Evolutionary conservation across 192 early-diverging fungal species (phyloP).

Genomic region (Funneliformis geosporum): DNA sequence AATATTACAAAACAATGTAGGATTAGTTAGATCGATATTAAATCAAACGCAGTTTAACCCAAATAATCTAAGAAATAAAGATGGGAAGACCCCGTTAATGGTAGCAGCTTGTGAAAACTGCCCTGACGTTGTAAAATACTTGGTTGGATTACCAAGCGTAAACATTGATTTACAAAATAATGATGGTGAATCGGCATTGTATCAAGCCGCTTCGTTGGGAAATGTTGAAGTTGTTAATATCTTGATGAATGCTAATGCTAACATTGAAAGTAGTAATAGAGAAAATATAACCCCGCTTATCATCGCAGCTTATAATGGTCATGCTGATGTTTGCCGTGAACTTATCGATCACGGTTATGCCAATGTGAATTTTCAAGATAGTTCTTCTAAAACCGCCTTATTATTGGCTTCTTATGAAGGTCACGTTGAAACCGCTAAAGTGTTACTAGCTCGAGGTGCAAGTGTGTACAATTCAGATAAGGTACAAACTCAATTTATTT

Average conservation of each 20-base stretch:
- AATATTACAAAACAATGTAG: slow-evolving; percentile 42
- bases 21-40: slow-evolving; percentile 42
- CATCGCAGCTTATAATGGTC: slow-evolving; percentile 61
- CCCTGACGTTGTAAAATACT: slow-evolving; percentile 36
- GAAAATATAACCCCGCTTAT: slow-evolving; percentile 64
- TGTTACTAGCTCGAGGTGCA: slow-evolving; percentile 42
- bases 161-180: slow-evolving; percentile 42
- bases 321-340: slow-evolving; percentile 45
- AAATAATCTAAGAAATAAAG: slow-evolving; percentile 40
- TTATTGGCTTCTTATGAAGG: slow-evolving; percentile 41
- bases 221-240: slow-evolving; percentile 42
- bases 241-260: slow-evolving; percentile 40
- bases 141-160: slow-evolving; percentile 31
- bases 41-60: slow-evolving; percentile 35
- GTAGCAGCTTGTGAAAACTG: slow-evolving; percentile 46
- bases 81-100: slow-evolving; percentile 48
- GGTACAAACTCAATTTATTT: neutral
- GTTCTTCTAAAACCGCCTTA: slow-evolving; percentile 43
- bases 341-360: slow-evolving; percentile 48
- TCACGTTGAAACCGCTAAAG: slow-evolving; percentile 37
- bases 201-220: slow-evolving; percentile 44
- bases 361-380: slow-evolving; percentile 46
- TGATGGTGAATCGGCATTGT: slow-evolving; percentile 47
- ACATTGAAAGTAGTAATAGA: slow-evolving; percentile 40
- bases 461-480: slow-evolving; percentile 37